A percentile compares a stretch with the other conserved stretches of the same genome.
phyloP scores from a whole-genome alignment of 192 early-diverging fungal species.

The Entomortierella parvispora region DNA sequence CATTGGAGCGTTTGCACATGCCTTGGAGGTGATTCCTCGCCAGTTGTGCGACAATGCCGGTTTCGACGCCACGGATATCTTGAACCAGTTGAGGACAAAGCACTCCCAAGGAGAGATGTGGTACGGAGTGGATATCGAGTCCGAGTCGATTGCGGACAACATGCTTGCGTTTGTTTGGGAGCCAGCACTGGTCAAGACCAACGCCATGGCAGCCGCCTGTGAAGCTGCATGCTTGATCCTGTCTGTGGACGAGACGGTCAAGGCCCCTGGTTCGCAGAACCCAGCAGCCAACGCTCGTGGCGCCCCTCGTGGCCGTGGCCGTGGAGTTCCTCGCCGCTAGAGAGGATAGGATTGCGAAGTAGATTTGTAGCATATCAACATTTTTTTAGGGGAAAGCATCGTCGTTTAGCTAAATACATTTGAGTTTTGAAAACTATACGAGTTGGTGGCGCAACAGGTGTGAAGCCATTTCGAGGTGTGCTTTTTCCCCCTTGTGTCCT shows the following conservation, averaged over 20 bases:
- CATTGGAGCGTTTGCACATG: conserved; percentile 92
- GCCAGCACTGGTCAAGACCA: conserved; percentile 97
- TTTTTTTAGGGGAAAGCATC: no score
- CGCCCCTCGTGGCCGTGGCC: conserved; percentile 70
- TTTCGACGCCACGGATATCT: conserved; percentile 97
- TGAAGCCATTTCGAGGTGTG: no score
- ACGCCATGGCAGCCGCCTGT: conserved; percentile 91
- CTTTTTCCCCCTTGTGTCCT: no score
- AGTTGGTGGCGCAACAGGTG: no score
- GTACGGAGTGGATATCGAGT: conserved; percentile 94
- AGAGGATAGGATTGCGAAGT: background rate
- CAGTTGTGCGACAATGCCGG: conserved; percentile 99
- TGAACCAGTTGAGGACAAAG: conserved; percentile 96
- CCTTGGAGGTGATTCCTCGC: conserved; percentile 97
- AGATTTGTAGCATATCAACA: no score
- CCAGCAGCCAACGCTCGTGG: conserved; percentile 68
- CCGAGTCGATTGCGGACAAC: conserved; percentile 90
- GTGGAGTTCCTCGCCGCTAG: conserved; percentile 73
- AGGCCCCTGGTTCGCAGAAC: conserved; percentile 86
- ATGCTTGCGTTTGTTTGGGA: conserved; percentile 97
- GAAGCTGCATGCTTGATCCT: conserved; percentile 97
- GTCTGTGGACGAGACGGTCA: conserved; percentile 97
- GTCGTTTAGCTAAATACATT: no score
- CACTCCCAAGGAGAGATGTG: conserved; percentile 84
- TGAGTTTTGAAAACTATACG: no score